phyloP scores from a whole-genome alignment of 2,329 filamentous ascomycete genomes.

The Phialophora tarda region DNA sequence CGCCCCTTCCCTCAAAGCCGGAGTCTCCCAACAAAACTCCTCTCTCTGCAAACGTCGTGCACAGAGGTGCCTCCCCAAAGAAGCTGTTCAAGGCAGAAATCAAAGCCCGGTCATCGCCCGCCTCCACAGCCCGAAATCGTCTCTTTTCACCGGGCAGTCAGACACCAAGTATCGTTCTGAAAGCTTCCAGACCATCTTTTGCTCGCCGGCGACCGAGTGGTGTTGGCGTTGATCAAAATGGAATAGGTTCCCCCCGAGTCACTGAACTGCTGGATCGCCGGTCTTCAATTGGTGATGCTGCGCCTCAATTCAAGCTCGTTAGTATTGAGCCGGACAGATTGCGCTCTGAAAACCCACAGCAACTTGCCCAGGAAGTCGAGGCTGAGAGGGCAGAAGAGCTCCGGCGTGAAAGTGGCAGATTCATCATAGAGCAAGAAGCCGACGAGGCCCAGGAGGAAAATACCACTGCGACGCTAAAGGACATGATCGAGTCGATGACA shows the following conservation, averaged over 20 bases:
- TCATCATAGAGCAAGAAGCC: conserved; percentile 60
- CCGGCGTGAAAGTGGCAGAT: conserved; percentile 65
- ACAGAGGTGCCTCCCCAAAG: conserved; percentile 57
- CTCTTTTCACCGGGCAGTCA: conserved; percentile 65
- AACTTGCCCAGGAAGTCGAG: conserved; percentile 68
- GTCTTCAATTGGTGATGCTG: conserved; percentile 71
- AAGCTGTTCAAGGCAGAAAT: conserved; percentile 54
- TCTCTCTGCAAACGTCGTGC: conserved; percentile 51
- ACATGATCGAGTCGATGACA: conserved; percentile 78
- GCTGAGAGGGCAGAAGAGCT: conserved; percentile 66
- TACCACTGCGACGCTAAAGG: conserved; percentile 69
- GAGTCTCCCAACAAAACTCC: conserved; percentile 59
- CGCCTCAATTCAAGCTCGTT: conserved; percentile 67
- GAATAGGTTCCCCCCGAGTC: conserved; percentile 76
- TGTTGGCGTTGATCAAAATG: conserved; percentile 70
- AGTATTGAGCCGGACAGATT: conserved; percentile 53
- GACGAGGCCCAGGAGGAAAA: conserved; percentile 63
- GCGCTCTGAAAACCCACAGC: conserved; percentile 69
- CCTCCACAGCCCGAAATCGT: conserved; percentile 44
- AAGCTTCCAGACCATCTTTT: conserved; percentile 54
- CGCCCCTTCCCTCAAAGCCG: conserved; percentile 53
- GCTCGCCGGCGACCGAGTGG: conserved; percentile 65
- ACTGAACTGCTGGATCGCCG: conserved; percentile 73
- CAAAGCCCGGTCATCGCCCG: conserved; percentile 46
- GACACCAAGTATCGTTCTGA: conserved; percentile 69